A percentile compares a stretch with the other conserved stretches of the same genome.
Evolutionary conservation across 163 green algal species (phyloP).

Genomic region (Scenedesmus sp.): DNA sequence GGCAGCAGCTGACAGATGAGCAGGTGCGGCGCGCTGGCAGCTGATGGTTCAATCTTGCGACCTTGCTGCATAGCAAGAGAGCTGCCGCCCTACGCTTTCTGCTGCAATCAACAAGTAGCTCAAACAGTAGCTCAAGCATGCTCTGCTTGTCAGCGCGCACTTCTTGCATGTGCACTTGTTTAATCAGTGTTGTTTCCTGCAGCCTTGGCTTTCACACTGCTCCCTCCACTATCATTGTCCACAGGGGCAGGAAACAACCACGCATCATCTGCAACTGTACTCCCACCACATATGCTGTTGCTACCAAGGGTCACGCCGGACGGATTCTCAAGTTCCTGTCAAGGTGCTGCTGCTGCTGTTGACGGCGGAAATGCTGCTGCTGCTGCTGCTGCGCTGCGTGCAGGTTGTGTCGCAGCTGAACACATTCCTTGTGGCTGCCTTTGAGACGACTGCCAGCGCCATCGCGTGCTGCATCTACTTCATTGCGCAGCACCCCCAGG

Average conservation of each 20-base stretch:
- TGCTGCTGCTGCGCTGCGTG: background rate
- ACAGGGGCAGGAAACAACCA: no score
- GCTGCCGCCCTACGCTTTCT: background rate
- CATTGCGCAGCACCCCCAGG: slow-evolving; percentile 56
- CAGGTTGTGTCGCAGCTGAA: slow-evolving; percentile 54
- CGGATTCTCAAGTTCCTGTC: no score
- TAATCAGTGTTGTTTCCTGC: background rate
- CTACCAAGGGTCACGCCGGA: no score
- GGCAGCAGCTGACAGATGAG: slow-evolving; percentile 50
- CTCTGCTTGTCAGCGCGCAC: no score
- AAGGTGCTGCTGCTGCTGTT: background rate
- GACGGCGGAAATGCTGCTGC: background rate
- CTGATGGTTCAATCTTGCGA: background rate
- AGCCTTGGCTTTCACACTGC: background rate
- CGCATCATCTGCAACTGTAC: no score
- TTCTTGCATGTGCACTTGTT: background rate
- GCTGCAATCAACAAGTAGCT: background rate
- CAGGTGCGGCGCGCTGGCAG: background rate
- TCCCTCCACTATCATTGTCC: background rate
- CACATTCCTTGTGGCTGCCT: slow-evolving; percentile 72
- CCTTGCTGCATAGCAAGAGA: background rate
- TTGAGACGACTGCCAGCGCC: slow-evolving; percentile 75
- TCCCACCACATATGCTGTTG: no score
- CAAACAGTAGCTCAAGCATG: no score
- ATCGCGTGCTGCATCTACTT: slow-evolving; percentile 77